phyloP scores from a whole-genome alignment of 306 rosid species.

The Prinsepia uniflora region DNA sequence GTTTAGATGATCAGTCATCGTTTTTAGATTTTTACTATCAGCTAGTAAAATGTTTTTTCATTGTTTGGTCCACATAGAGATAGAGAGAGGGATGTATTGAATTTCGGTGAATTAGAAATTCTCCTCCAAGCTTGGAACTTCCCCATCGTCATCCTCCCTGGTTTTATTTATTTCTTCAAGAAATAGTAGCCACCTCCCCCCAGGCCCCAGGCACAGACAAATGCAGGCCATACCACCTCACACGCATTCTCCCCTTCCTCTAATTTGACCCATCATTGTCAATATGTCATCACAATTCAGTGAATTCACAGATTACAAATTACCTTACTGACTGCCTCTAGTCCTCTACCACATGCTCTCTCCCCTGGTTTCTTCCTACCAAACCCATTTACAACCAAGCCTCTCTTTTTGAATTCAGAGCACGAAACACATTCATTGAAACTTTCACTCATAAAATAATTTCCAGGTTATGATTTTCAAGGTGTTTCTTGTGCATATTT shows the following conservation, averaged over 20 bases:
- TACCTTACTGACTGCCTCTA: too few relatives aligned
- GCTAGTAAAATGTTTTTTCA: too few relatives aligned
- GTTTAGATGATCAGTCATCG: too few relatives aligned
- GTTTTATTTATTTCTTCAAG: conserved; percentile 6
- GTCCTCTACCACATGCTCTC: conserved; percentile 7
- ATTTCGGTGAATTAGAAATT: not conserved
- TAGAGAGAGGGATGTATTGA: not conserved
- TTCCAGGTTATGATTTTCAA: not conserved
- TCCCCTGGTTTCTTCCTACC: not conserved
- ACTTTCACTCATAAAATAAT: not conserved
- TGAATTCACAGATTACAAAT: not conserved
- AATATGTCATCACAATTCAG: conserved; percentile 2
- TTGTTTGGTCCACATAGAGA: not conserved
- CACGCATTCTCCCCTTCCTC: not conserved
- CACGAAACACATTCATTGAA: not conserved
- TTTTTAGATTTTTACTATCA: too few relatives aligned
- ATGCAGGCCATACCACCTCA: conserved; percentile 20
- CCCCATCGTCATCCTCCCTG: not conserved
- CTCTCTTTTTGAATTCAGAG: not conserved
- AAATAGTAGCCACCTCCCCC: conserved; percentile 35
- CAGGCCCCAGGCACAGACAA: conserved; percentile 42
- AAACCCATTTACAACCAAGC: not conserved
- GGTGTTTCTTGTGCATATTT: conserved; percentile 13
- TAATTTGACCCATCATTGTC: conserved; percentile 23
- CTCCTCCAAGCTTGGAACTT: conserved; percentile 42